These are phyloP conservation scores for Zizania palustris DNA, from an alignment of 202 grass and related monocot genomes.

Conservation along the genomic window DNA sequence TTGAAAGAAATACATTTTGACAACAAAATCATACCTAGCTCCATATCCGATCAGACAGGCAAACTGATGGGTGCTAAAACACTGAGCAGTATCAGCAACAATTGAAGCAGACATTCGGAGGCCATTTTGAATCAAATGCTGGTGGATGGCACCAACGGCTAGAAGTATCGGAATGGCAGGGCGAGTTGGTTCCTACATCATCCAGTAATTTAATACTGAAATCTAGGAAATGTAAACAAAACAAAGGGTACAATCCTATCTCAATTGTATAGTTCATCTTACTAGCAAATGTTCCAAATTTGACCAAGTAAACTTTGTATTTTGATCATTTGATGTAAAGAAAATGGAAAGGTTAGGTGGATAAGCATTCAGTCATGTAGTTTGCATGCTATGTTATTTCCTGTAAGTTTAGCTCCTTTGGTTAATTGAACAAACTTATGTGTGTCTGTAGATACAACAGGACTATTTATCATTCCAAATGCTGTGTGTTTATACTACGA, in stretches of 20 bases:
- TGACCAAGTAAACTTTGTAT: conserved; percentile 11
- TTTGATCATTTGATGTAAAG: conserved; percentile 23
- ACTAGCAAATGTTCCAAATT: conserved; percentile 14
- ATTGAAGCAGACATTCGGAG: conserved; percentile 95
- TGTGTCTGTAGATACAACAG: background rate
- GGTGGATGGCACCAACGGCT: conserved; percentile 97
- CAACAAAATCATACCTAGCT: conserved; percentile 66
- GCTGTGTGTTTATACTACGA: background rate
- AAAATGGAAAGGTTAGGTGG: background rate
- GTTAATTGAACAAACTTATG: conserved; percentile 10
- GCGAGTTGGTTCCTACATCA: conserved; percentile 82
- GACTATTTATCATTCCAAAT: background rate
- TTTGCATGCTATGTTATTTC: conserved; percentile 16
- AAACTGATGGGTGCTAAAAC: conserved; percentile 99
- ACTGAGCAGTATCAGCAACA: conserved; percentile 98
- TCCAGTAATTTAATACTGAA: conserved; percentile 37
- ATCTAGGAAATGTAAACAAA: conserved; percentile 15
- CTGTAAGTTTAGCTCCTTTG: conserved; percentile 22
- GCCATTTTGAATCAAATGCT: conserved; percentile 99
- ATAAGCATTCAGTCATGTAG: conserved; percentile 14
- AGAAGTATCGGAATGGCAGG: conserved; percentile 97
- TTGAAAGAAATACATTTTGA: conserved; percentile 35
- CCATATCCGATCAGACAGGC: conserved; percentile 99
- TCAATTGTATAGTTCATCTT: background rate
- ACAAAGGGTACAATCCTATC: background rate